These are phyloP conservation scores for Neurospora africana DNA, from an alignment of 495 filamentous ascomycete species.

Conservation along the genomic window DNA sequence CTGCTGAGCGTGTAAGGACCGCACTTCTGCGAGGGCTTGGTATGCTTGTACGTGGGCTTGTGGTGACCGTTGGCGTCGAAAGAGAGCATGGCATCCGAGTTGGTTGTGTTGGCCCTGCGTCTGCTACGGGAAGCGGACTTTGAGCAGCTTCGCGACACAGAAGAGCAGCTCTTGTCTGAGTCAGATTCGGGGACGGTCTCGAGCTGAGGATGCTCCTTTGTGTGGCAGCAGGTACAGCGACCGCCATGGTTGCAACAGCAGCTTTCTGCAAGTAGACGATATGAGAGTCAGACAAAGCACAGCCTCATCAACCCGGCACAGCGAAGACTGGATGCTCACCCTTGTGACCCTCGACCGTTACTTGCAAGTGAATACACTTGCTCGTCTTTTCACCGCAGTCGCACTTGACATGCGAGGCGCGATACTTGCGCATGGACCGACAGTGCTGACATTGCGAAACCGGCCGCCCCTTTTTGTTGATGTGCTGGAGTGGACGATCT, in stretches of 20 bases:
- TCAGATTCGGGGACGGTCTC: constrained; percentile 64
- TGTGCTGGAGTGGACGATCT: constrained; percentile 91
- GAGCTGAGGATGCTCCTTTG: constrained; percentile 68
- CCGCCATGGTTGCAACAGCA: constrained; percentile 88
- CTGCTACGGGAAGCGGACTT: constrained; percentile 48
- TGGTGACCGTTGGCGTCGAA: constrained; percentile 91
- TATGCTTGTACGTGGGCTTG: constrained; percentile 82
- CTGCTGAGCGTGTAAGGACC: constrained; percentile 77
- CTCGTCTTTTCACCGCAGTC: constrained; percentile 89
- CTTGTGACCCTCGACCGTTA: constrained; percentile 42
- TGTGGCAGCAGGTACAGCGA: constrained; percentile 84
- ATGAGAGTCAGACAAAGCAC: constrained; percentile 36
- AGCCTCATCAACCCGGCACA: constrained; percentile 24
- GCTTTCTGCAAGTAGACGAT: constrained; percentile 49
- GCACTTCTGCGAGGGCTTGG: constrained; percentile 73
- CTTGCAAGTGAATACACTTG: constrained; percentile 55
- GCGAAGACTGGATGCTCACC: constrained; percentile 32
- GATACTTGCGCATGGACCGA: constrained; percentile 92
- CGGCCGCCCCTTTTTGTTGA: constrained; percentile 96
- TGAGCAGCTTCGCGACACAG: constrained; percentile 30
- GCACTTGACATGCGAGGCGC: constrained; percentile 90
- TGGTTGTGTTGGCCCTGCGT: constrained; percentile 62
- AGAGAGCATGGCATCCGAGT: constrained; percentile 72
- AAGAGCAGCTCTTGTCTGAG: constrained; percentile 36
- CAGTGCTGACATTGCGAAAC: constrained; percentile 98